phyloP scores from a whole-genome alignment of 1,284 basidiomycete species.

The Thecaphora frezii region DNA sequence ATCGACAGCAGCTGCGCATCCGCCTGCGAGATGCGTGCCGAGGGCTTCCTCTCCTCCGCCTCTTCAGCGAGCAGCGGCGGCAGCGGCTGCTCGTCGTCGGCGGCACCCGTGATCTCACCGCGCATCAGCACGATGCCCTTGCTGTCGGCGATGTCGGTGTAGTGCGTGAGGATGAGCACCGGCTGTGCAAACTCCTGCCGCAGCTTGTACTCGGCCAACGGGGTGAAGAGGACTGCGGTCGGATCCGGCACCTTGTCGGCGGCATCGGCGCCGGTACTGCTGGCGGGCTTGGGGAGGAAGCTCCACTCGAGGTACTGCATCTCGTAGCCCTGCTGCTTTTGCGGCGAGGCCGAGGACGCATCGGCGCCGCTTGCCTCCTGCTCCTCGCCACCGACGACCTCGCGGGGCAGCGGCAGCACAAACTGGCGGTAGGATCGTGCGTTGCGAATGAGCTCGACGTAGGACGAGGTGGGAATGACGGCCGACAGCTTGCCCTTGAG shows the following conservation, averaged over 20 bases:
- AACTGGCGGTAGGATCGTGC: conserved; percentile 51
- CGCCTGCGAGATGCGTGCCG: conserved; percentile 37
- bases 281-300: conserved; percentile 26
- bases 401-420: conserved; percentile 50
- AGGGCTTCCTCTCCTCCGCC: conserved; percentile 68
- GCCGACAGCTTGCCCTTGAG: conserved; percentile 56
- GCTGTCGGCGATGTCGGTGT: conserved; percentile 79
- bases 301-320: conserved; percentile 57
- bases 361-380: conserved; percentile 7
- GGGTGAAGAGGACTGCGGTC: conserved; percentile 78
- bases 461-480: conserved; percentile 45
- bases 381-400: conserved; percentile 25
- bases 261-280: conserved; percentile 3
- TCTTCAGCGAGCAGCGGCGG: no score
- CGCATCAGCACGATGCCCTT: conserved; percentile 84
- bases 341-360: neutral
- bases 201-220: conserved; percentile 89
- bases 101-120: conserved; percentile 79
- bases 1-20: conserved; percentile 52
- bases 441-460: conserved; percentile 39
- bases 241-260: conserved; percentile 14
- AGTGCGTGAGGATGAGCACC: conserved; percentile 84
- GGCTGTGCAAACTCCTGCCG: conserved; percentile 85
- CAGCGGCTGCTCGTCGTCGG: conserved; percentile 22
- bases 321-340: conserved; percentile 44